Percentiles rank a stretch among this genome's conserved stretches.
phyloP scores from a whole-genome alignment of 441 rosid genomes.

The Erodium moschatum region DNA sequence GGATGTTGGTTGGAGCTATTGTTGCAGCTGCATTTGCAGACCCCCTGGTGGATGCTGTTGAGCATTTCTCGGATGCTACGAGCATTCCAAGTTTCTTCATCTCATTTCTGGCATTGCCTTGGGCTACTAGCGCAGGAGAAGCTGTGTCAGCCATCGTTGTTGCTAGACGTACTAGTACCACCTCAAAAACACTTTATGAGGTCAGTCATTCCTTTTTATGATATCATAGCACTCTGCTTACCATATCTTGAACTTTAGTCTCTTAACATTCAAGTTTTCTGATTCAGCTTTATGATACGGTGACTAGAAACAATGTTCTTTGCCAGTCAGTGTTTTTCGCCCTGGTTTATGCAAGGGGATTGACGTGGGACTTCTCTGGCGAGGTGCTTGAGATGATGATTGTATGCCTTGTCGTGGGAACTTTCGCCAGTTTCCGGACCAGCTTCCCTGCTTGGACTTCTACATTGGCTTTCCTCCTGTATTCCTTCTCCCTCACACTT shows the following conservation, averaged over 20 bases:
- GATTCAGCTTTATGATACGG: slow-evolving; percentile 79
- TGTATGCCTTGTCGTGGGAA: slow-evolving; percentile 68
- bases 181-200: slow-evolving; percentile 87
- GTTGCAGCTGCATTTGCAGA: slow-evolving; percentile 92
- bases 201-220: slow-evolving; percentile 26
- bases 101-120: slow-evolving; percentile 78
- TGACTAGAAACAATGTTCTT: slow-evolving; percentile 71
- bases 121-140: slow-evolving; percentile 91
- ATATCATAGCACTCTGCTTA: too few relatives aligned
- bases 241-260: too few relatives aligned
- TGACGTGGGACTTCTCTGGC: slow-evolving; percentile 82
- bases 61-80: slow-evolving; percentile 79
- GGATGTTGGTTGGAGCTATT: slow-evolving; percentile 57
- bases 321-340: slow-evolving; percentile 83
- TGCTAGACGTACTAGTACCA: slow-evolving; percentile 56
- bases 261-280: neutral
- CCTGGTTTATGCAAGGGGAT: slow-evolving; percentile 59
- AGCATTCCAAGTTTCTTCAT: slow-evolving; percentile 89
- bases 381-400: slow-evolving; percentile 73
- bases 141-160: slow-evolving; percentile 81
- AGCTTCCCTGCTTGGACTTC: slow-evolving; percentile 82
- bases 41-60: slow-evolving; percentile 82
- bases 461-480: slow-evolving; percentile 55
- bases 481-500: slow-evolving; percentile 73
- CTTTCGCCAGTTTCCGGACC: slow-evolving; percentile 65